Evolutionary conservation across 1,284 basidiomycete species (phyloP).

Genomic region (Marasmius tenuissimus): DNA sequence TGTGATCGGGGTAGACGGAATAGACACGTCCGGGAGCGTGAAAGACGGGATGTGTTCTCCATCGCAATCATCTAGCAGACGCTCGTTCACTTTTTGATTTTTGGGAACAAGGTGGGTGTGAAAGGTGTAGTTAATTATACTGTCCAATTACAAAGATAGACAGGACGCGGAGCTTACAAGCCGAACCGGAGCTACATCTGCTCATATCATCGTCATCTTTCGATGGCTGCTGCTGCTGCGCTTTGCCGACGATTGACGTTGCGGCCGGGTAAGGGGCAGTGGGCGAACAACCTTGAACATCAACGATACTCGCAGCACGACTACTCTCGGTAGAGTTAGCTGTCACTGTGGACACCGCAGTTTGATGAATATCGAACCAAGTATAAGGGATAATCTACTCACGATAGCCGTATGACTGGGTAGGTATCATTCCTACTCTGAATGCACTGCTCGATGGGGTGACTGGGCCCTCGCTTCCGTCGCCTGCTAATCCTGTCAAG

Average conservation of each 20-base stretch:
- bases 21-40: neutral
- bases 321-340: neutral
- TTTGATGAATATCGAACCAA: neutral
- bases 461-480: neutral
- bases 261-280: neutral
- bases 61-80: neutral
- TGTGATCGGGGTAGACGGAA: neutral
- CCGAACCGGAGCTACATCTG: neutral
- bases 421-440: neutral
- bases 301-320: neutral
- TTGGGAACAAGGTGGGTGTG: neutral
- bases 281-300: neutral
- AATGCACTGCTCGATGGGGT: neutral
- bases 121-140: too few species aligned
- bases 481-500: neutral
- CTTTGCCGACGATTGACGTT: neutral
- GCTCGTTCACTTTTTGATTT: neutral
- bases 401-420: neutral
- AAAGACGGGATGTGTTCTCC: neutral
- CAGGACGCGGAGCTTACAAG: neutral
- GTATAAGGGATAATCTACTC: neutral
- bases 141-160: too few species aligned
- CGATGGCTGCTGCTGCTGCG: neutral
- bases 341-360: neutral
- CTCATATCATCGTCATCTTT: neutral